A percentile compares a stretch with the other conserved stretches of the same genome.
These are phyloP conservation scores for Schwanniomyces polymorphus DNA, from an alignment of 805 yeast species.

Conservation along the genomic window DNA sequence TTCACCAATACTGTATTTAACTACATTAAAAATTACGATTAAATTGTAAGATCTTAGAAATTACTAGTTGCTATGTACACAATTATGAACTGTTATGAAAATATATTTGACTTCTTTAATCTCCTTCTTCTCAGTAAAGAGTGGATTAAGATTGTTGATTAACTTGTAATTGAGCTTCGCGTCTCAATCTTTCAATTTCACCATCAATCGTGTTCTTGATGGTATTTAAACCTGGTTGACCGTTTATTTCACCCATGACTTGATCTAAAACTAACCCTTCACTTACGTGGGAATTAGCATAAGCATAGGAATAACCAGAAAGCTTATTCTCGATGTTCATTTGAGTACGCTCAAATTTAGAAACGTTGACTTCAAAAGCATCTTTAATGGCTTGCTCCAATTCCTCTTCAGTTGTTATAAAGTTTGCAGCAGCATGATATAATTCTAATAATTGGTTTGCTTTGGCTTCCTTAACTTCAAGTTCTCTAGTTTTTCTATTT, in stretches of 20 bases:
- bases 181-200: conserved; percentile 31
- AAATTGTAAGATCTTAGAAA: not conserved
- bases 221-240: conserved; percentile 41
- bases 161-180: conserved; percentile 34
- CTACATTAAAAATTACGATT: too few species aligned
- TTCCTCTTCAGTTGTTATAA: conserved; percentile 71
- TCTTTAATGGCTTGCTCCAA: conserved; percentile 56
- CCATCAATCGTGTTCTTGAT: conserved; percentile 42
- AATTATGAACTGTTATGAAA: not conserved
- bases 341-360: conserved; percentile 34
- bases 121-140: not conserved
- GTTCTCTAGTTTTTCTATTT: conserved; percentile 60
- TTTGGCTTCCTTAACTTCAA: conserved; percentile 51
- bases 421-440: conserved; percentile 67
- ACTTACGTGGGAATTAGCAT: conserved; percentile 25
- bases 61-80: conserved; percentile 1
- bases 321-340: conserved; percentile 36
- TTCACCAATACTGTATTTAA: too few species aligned
- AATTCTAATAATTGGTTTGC: conserved; percentile 63
- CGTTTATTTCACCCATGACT: conserved; percentile 38
- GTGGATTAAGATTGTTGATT: conserved; percentile 15
- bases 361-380: conserved; percentile 48
- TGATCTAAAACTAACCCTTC: conserved; percentile 36
- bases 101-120: not conserved
- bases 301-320: conserved; percentile 27